Base-by-base conservation (phyloP, 768 basidiomycete genomes). In the Collybiopsis confluens region DNA sequence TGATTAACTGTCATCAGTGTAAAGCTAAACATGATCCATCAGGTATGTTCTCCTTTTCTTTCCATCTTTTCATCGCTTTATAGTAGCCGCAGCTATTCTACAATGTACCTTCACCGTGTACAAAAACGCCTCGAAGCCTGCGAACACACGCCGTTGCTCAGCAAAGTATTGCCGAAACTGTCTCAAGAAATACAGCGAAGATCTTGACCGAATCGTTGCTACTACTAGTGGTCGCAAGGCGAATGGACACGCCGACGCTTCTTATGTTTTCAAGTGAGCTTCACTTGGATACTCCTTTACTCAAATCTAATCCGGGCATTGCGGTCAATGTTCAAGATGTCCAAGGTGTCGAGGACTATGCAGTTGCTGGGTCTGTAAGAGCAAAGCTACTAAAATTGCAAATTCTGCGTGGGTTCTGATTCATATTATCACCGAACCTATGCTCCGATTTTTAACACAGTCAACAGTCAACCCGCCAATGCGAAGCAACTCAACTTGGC, bases 1-100 rank as follows among this genome's bases (percentile, higher is more conserved):
- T 74, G 64, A 66, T 80, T 46, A 80, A 83, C 58, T 90, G 89
- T 58, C 89, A 89, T 64, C 88, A 89, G 61, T 89, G 89, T 66
- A 74, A 73, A 57, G 78, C 76, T 63, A 86, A 84, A 59, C 80
- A 81, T 47, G 81, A 81, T 58, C 62, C 65, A 26, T 62, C 69
- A 43, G 69, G 87, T 85, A 43, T 47, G 74, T 64, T 2, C 23
- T 16, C 37, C 7, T 16, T 45, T 53, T 50, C 20, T 9, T 30
- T 48, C 16, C 13, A 40, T 30, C 28, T 56, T 13, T 11, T 20
- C 26, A 10, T 20, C 36, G 33, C 21, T 44, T 61, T 27, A 55
- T 47, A n/a, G 4, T 44, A 24, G 28, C 30, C n/a, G 6, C 48
- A 74, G 71, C 57, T 42, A 62, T 59, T 33, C 62, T 73, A 18